Evolutionary conservation across 352 stramenopile genomes (phyloP), one percentile per base, ranked within the genome.

Genomic region (Elongisporangium anandrum): DNA sequence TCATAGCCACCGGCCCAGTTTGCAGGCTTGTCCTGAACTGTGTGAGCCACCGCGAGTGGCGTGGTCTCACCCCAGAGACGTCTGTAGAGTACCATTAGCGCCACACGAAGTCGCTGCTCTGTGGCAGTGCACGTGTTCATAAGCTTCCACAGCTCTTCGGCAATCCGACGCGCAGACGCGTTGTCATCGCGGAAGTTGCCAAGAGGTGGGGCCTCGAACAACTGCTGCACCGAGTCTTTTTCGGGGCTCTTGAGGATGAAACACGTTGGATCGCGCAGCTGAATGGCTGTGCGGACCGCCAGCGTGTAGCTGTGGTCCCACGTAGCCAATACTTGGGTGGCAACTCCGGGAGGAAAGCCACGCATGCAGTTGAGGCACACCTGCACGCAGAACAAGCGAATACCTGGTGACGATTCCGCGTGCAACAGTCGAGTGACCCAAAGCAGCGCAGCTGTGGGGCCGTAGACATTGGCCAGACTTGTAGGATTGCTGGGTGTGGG

Each of bases 231-330:
- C 62, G 87, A 84, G 65, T 89, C 79, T 50, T 84, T 88, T 62
- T 92, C 80, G 0, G 84, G 86, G 54, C 81, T 93, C 19, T 77
- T 79, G 7, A 90, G 69, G 17, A 94, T 65, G 52, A 94, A 93
- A 47, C 83, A 75, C 15, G 79, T 75, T 1, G 82, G 81, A 47
- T 92, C 77, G 41, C 81, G 85, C 79, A 90, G 89, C 60, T 94
- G 79, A 60, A 94, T 94, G 52, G 74, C 61, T 47, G 70, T 82
- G 79, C 87, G 88, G 23, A 88, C 61, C 24, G 69, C 74, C 12
- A 94, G 61, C 22, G 85, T 94, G 63, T 93, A 89, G 64, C 79
- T 87, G 64, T 94, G 83, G 49, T 94, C 85, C 72, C 75, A 90
- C 16, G 85, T 92, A 4, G 85, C 81, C 39, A 94, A 67, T 13